phyloP scores from a whole-genome alignment of 2,329 filamentous ascomycete species.

The Zymoseptoria tritici region DNA sequence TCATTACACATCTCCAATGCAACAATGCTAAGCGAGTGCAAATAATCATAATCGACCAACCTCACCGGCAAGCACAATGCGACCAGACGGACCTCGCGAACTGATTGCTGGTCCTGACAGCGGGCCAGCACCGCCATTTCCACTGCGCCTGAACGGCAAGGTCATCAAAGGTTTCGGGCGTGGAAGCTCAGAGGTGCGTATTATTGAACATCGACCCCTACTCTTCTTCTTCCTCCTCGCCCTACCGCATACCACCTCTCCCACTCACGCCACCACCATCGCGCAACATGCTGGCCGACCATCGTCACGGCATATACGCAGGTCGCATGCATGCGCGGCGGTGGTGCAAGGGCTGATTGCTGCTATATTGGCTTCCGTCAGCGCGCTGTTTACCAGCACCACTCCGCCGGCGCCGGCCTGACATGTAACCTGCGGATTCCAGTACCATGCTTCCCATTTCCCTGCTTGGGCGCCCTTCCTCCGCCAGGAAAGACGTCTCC shows the following conservation, averaged over 20 bases:
- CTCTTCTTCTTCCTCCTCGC: background rate
- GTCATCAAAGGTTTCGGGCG: constrained; percentile 92
- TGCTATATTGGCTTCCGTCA: background rate
- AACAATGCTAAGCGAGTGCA: background rate
- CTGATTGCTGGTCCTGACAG: constrained; percentile 63
- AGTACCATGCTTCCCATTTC: background rate
- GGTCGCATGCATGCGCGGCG: background rate
- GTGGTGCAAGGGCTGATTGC: constrained; percentile 3
- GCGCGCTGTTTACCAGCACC: constrained; percentile 3
- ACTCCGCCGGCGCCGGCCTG: constrained; percentile 4
- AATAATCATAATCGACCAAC: background rate
- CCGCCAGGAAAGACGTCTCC: constrained; percentile 2
- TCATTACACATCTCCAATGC: background rate
- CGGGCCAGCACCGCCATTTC: constrained; percentile 72
- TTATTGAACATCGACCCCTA: background rate
- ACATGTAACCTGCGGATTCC: background rate
- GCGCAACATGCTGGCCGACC: background rate
- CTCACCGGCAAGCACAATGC: constrained; percentile 14
- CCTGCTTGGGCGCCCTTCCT: background rate
- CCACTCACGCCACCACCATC: background rate
- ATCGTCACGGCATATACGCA: background rate
- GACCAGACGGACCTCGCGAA: constrained; percentile 51
- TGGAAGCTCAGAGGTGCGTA: constrained; percentile 74
- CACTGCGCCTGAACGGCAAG: constrained; percentile 72
- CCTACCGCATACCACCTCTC: background rate